Evolutionary conservation across 2,329 filamentous ascomycete genomes (phyloP).

Genomic region (Bipolaris cookei): DNA sequence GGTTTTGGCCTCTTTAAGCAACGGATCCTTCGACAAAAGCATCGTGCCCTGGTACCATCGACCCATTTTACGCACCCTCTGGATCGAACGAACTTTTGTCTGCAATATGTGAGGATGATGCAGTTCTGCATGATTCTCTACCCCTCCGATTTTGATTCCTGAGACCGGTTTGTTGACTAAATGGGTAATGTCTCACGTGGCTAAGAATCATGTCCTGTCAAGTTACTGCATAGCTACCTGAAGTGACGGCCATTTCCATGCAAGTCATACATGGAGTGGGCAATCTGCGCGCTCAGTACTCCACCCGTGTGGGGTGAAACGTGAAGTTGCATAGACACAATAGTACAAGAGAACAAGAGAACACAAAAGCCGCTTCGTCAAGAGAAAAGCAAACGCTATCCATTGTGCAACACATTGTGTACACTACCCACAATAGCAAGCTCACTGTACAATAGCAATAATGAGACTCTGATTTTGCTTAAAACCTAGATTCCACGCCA

Average conservation of each 20-base stretch:
- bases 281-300: not conserved
- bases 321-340: not conserved
- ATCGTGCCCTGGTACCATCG: not conserved
- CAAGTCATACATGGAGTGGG: not conserved
- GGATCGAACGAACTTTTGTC: not conserved
- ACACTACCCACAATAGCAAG: not conserved
- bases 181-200: not conserved
- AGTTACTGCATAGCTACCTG: not conserved
- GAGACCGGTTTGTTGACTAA: not conserved
- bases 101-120: not conserved
- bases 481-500: not conserved
- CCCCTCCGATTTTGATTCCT: not conserved
- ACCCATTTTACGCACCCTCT: not conserved
- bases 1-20: not conserved
- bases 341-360: not conserved
- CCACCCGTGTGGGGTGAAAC: not conserved
- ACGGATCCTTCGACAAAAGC: not conserved
- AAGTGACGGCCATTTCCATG: not conserved
- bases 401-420: not conserved
- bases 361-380: too few species aligned
- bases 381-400: too few species aligned
- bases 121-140: not conserved
- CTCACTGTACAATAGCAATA: not conserved
- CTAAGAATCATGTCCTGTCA: not conserved
- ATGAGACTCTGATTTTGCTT: not conserved